Evolutionary conservation across 2,329 filamentous ascomycete genomes (phyloP).

Genomic region (Diatrype stigma): DNA sequence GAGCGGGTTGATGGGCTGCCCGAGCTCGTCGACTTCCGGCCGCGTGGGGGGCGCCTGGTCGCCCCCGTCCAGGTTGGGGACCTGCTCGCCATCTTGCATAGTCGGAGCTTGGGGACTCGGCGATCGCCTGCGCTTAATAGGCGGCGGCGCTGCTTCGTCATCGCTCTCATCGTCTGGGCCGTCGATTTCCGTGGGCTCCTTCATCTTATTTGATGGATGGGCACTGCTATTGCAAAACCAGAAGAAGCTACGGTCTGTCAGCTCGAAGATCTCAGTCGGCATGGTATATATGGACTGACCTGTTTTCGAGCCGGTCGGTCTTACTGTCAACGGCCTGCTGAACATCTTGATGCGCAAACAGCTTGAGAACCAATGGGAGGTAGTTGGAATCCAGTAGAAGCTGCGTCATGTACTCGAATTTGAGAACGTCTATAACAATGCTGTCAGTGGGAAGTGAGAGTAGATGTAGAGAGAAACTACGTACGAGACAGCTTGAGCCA

Average conservation of each 20-base stretch:
- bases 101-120: slow-evolving; percentile 27
- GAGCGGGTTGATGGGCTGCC: slow-evolving; percentile 68
- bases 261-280: neutral
- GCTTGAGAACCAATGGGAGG: slow-evolving; percentile 83
- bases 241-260: slow-evolving; percentile 65
- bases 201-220: slow-evolving; percentile 25
- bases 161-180: slow-evolving; percentile 51
- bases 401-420: slow-evolving; percentile 94
- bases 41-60: slow-evolving; percentile 35
- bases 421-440: slow-evolving; percentile 67
- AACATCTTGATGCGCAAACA: slow-evolving; percentile 91
- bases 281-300: slow-evolving; percentile 47
- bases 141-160: slow-evolving; percentile 79
- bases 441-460: slow-evolving; percentile 11
- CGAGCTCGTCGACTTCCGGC: slow-evolving; percentile 78
- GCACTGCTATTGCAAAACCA: slow-evolving; percentile 67
- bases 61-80: slow-evolving; percentile 29
- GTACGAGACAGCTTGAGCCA: slow-evolving; percentile 94
- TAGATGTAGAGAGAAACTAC: slow-evolving; percentile 29
- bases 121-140: slow-evolving; percentile 62
- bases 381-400: slow-evolving; percentile 93
- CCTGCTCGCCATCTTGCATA: slow-evolving; percentile 21
- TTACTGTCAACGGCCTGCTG: slow-evolving; percentile 84
- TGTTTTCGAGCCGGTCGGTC: slow-evolving; percentile 76
- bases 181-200: slow-evolving; percentile 28